Base-by-base conservation (phyloP, 2,329 filamentous ascomycete genomes). In the Delphinella strobiligena region DNA sequence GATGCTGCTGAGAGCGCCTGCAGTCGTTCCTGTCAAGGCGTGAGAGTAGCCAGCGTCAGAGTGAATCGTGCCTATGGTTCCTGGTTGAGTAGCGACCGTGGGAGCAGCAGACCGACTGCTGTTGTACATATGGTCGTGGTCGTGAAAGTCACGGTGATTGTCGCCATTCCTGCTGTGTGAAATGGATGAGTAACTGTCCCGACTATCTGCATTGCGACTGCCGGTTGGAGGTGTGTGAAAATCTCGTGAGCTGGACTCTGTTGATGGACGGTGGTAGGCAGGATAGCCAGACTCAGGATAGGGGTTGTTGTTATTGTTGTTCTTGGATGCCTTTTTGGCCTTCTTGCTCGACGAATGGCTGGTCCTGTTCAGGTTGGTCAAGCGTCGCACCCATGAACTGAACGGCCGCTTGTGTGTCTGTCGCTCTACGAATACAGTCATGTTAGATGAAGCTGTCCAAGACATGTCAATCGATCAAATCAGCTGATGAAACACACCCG, bases 311-410 rank as follows among this genome's bases (percentile, higher is more conserved):
- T 81, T 80, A 34, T 38, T 40, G 19, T 34, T 35, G n/a, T 36
- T 49, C 49, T 34, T 47, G 45, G 39, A 50, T 47, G 46, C 39
- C 40, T 48, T 47, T 34, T 44, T 47, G 19, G 42, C 16, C 32
- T 61, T 63, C 45, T 66, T 61, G 47, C 41, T 54, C 7, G 22
- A 7, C 7, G 22, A 27, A 12, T 27, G 7, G 7, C 12, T 27
- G 22, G 67, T 64, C 54, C 66, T 67, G 46, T 57, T 58, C 63
- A 94, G 80, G 59, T 81, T 89, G 45, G 87, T 80, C 42, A 96
- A 75, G 55, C 88, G 88, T 70, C 88, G 93, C 69, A 98, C 86
- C 82, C 89, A 93, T 50, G 80, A 84, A 34, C 88, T 76, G 58
- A 96, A 96, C 17, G 88, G 89, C 47, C 84, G 78, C 51, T 87